Evolutionary conservation across 768 basidiomycete species (phyloP).

Genomic region (Russula griseocarnosa): DNA sequence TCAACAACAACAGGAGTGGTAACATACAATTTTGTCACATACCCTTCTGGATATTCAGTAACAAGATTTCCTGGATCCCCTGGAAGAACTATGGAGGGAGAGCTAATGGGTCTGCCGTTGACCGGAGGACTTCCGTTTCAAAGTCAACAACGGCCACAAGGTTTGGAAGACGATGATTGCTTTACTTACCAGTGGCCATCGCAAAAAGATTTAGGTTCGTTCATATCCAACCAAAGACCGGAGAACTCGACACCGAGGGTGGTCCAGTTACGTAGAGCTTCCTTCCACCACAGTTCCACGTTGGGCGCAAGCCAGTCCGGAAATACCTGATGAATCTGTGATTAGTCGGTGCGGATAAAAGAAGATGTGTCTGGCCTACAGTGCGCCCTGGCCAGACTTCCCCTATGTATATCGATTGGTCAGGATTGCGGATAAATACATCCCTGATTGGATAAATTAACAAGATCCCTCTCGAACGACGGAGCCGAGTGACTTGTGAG

Average conservation of each 20-base stretch:
- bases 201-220: slow-evolving; percentile 64
- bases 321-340: slow-evolving; percentile 42
- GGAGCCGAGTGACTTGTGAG: not conserved
- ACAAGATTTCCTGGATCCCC: slow-evolving; percentile 52
- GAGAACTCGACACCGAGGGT: slow-evolving; percentile 51
- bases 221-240: slow-evolving; percentile 71
- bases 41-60: slow-evolving; percentile 69
- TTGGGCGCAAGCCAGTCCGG: slow-evolving; percentile 59
- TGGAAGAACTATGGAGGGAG: slow-evolving; percentile 52
- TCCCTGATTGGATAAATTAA: slow-evolving; percentile 39
- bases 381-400: slow-evolving; percentile 78
- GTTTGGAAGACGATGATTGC: not conserved
- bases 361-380: slow-evolving; percentile 36
- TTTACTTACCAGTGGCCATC: slow-evolving; percentile 39
- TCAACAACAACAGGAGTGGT: not conserved
- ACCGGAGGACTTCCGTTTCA: slow-evolving; percentile 47
- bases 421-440: slow-evolving; percentile 71
- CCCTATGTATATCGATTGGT: slow-evolving; percentile 67
- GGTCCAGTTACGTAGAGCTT: slow-evolving; percentile 55
- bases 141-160: not conserved
- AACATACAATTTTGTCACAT: slow-evolving; percentile 11
- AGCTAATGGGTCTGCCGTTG: slow-evolving; percentile 52
- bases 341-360: not conserved
- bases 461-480: not conserved
- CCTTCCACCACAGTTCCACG: slow-evolving; percentile 56